Percentiles rank a stretch among this genome's conserved stretches.
phyloP scores from a whole-genome alignment of 148 eudicot species.

The Rhododendron mucronatum region DNA sequence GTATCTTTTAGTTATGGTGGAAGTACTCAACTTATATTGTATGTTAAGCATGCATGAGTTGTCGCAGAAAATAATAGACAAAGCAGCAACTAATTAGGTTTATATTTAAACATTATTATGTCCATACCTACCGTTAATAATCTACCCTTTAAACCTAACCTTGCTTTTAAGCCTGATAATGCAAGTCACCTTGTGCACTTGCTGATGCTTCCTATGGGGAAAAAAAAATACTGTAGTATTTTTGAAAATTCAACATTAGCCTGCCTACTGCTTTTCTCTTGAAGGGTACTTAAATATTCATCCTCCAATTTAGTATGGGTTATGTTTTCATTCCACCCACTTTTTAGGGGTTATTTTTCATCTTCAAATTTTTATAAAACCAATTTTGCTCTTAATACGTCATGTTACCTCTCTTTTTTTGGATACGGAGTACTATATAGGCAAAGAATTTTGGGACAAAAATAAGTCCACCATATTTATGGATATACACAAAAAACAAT shows the following conservation, averaged over 20 bases:
- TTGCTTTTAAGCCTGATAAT: neutral
- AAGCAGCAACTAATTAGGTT: neutral
- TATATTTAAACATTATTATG: neutral
- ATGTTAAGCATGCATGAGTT: neutral
- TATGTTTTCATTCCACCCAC: too few species aligned
- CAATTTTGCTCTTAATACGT: too few species aligned
- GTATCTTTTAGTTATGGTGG: neutral
- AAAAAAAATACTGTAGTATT: neutral
- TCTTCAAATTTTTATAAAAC: too few species aligned
- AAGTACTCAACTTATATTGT: neutral
- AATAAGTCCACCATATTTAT: too few species aligned
- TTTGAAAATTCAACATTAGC: neutral
- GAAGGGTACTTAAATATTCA: too few species aligned
- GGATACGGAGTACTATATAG: too few species aligned
- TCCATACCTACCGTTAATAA: slow-evolving; percentile 5
- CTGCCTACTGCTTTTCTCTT: neutral
- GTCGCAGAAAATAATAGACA: neutral
- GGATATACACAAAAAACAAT: too few species aligned
- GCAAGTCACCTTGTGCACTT: neutral
- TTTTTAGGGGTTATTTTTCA: too few species aligned
- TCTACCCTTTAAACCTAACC: neutral
- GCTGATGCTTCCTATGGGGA: neutral
- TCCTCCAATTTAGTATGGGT: too few species aligned
- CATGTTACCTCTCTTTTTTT: too few species aligned
- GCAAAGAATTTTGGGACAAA: too few species aligned